These are phyloP conservation scores for Phytopythium cucurbitacearum DNA, from an alignment of 352 stramenopile species.

Conservation along the genomic window DNA sequence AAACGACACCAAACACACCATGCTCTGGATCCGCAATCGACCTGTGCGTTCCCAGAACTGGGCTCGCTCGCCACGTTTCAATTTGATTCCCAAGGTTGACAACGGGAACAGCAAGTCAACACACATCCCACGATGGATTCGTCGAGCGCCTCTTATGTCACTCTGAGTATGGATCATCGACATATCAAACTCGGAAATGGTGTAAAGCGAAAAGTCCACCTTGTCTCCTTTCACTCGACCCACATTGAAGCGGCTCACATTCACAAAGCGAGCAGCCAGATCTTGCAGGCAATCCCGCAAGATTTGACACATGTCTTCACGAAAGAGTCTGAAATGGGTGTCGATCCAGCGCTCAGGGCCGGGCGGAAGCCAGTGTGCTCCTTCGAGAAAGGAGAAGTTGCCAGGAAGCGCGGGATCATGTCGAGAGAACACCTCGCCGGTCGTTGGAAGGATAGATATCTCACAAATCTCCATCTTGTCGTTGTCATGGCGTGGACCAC, in stretches of 20 bases:
- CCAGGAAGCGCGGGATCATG: constrained; percentile 24
- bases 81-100: constrained; percentile 16
- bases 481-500: constrained; percentile 38
- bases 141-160: constrained; percentile 13
- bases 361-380: constrained; percentile 34
- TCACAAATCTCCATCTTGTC: constrained; percentile 24
- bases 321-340: constrained; percentile 40
- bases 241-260: background rate
- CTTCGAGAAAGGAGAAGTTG: constrained; percentile 31
- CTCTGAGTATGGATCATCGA: constrained; percentile 20
- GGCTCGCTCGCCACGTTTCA: constrained; percentile 14
- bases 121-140: constrained; percentile 22
- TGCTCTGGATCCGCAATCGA: constrained; percentile 23
- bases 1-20: constrained; percentile 29
- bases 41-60: constrained; percentile 30
- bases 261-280: constrained; percentile 14
- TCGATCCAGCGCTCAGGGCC: constrained; percentile 37
- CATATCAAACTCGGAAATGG: constrained; percentile 12
- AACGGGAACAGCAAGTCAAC: constrained; percentile 25
- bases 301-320: constrained; percentile 32
- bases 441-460: constrained; percentile 32
- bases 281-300: constrained; percentile 32
- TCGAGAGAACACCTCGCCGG: constrained; percentile 22
- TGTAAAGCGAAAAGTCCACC: constrained; percentile 14
- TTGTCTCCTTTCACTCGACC: constrained; percentile 8